Evolutionary conservation across 2,329 filamentous ascomycete genomes (phyloP), one percentile per base, ranked within the genome.

Genomic region (Fusarium incarnatum): DNA sequence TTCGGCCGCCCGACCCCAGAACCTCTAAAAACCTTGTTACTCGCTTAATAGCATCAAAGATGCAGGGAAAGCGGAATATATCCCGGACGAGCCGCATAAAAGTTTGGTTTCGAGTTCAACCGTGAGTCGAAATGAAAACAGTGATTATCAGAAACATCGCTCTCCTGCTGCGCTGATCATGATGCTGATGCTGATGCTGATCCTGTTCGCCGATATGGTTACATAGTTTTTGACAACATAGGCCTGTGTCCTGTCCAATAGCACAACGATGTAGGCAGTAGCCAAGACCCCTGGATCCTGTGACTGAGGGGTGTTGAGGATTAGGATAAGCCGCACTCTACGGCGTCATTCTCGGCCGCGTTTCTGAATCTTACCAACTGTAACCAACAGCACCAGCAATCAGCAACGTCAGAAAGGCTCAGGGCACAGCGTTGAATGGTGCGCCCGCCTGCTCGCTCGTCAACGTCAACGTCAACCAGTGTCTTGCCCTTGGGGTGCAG

Each of bases 291-390:
- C 56, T 64, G 58, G 53, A 46, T 56, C 40, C 42, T 64, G 47
- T 46, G 32, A 70, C 45, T 25, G 64, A 47, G 34, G 52, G 62
- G 55, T 47, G 34, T 34, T 44, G 30, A 22, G 62, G 62, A 58
- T 64, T 71, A 63, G 70, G 68, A 61, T 73, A 73, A 65, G 58
- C 62, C 61, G 68, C 60, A 60, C 54, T 67, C 56, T 57, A 67
- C 70, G 72, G 72, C 68, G 60, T 68, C 60, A 75, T 66, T 73
- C 68, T 74, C 70, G 72, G 72, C 68, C 66, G 68, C 42, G 64
- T 69, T 41, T 70, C n/a, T 69, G 59, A 63, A 64, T 73, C 56
- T 68, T 56, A 67, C 70, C 58, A 50, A n/a, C 18, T 37, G 34
- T n/a, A 12, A 37, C 34, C 34, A 37, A n/a, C 34, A n/a, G 34